Evolutionary conservation across 208 protist species (phyloP).

Genomic region (Crithidia mellificae): DNA sequence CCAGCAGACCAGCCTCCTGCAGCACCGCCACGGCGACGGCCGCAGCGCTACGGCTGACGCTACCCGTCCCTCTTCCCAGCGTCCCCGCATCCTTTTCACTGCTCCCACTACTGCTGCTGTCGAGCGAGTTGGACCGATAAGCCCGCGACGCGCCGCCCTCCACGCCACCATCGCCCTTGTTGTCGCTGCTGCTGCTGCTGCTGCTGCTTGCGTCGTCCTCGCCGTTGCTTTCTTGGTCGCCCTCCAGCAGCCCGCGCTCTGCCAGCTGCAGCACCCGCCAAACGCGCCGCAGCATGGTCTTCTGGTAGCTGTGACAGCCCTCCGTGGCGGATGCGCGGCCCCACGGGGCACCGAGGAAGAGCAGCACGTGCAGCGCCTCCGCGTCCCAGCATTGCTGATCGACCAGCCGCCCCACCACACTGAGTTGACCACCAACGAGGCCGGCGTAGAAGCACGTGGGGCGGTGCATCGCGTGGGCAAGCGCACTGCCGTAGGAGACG

Average conservation of each 20-base stretch:
- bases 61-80: not conserved
- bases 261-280: conserved; percentile 24
- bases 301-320: conserved; percentile 28
- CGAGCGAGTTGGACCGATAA: not conserved
- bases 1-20: conserved; percentile 5
- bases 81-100: not conserved
- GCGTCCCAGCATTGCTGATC: conserved; percentile 66
- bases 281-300: conserved; percentile 17
- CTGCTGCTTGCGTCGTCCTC: not conserved
- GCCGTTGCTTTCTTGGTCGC: not conserved
- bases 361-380: conserved; percentile 61
- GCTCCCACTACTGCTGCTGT: not conserved
- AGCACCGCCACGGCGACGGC: conserved; percentile 10
- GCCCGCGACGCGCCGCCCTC: not conserved
- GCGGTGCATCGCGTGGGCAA: conserved; percentile 29
- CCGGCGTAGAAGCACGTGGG: conserved; percentile 64
- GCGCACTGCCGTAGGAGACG: conserved; percentile 61
- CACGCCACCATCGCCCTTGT: not conserved
- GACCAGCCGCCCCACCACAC: conserved; percentile 55
- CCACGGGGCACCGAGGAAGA: conserved; percentile 47
- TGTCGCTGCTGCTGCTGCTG: not conserved
- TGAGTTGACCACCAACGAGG: conserved; percentile 67
- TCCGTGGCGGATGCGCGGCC: conserved; percentile 8
- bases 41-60: not conserved
- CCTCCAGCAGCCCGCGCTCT: conserved; percentile 7